These are phyloP conservation scores for Porcisia deanei DNA, from an alignment of 208 protist species.

Conservation along the genomic window DNA sequence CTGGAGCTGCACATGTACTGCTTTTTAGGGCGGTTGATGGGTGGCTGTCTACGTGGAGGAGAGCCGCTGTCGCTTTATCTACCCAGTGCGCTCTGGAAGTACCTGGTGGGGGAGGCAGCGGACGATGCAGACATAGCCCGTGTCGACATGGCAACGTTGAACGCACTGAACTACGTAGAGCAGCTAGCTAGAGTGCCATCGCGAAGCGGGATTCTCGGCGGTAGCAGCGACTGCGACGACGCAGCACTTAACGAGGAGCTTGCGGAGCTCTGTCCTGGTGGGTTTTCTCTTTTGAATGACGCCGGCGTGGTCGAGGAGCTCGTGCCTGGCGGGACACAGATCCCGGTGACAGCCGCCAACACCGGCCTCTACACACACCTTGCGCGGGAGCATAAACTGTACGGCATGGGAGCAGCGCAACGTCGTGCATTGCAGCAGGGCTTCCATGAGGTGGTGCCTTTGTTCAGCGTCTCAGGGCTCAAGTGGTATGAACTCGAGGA, in stretches of 20 bases:
- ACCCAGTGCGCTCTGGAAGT: conserved; percentile 91
- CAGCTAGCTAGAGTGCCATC: conserved; percentile 8
- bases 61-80: conserved; percentile 93
- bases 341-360: conserved; percentile 63
- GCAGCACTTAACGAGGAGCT: conserved; percentile 42
- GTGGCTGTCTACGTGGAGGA: conserved; percentile 91
- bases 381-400: conserved; percentile 57
- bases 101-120: conserved; percentile 68
- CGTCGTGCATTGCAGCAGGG: conserved; percentile 80
- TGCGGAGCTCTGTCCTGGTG: conserved; percentile 55
- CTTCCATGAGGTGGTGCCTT: conserved; percentile 88
- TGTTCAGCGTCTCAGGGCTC: conserved; percentile 55
- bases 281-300: conserved; percentile 67
- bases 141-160: conserved; percentile 49
- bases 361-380: conserved; percentile 64
- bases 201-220: neutral
- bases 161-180: conserved; percentile 68
- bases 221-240: conserved; percentile 10
- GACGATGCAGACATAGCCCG: conserved; percentile 58
- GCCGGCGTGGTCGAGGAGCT: conserved; percentile 52
- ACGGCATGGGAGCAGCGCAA: conserved; percentile 39
- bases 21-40: conserved; percentile 94
- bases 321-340: conserved; percentile 52
- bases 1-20: conserved; percentile 79
- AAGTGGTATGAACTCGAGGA: conserved; percentile 93